phyloP scores from a whole-genome alignment of 2,329 filamentous ascomycete species.

The Phialophora chinensis region DNA sequence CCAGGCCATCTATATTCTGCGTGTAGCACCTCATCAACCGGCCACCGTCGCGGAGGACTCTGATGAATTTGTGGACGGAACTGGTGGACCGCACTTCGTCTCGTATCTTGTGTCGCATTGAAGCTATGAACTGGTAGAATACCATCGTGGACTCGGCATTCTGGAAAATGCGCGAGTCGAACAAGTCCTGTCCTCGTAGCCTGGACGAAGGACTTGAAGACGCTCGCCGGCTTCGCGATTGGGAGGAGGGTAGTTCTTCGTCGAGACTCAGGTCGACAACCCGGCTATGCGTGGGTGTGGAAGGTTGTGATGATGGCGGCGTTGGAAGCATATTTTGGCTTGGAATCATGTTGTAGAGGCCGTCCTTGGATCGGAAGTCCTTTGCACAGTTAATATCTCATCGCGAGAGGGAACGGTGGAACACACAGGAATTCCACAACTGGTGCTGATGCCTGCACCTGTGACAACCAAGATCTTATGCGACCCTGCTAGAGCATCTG shows the following conservation, averaged over 20 bases:
- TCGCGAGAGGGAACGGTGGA: slow-evolving; percentile 9
- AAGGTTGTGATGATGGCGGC: slow-evolving; percentile 31
- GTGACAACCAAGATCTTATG: slow-evolving; percentile 74
- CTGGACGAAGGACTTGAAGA: slow-evolving; percentile 46
- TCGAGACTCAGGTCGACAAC: slow-evolving; percentile 51
- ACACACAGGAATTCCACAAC: slow-evolving; percentile 74
- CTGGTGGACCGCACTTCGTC: slow-evolving; percentile 65
- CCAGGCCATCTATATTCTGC: slow-evolving; percentile 76
- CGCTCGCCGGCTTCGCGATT: slow-evolving; percentile 48
- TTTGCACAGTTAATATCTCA: slow-evolving; percentile 24
- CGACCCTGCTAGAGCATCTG: slow-evolving; percentile 67
- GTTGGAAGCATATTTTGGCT: slow-evolving; percentile 55
- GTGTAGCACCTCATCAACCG: slow-evolving; percentile 75
- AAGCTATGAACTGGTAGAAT: slow-evolving; percentile 75
- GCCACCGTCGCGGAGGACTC: slow-evolving; percentile 68
- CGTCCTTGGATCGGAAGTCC: slow-evolving; percentile 58
- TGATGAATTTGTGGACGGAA: slow-evolving; percentile 71
- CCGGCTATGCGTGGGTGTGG: slow-evolving; percentile 35
- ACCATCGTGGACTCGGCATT: slow-evolving; percentile 71
- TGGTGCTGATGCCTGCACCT: slow-evolving; percentile 76
- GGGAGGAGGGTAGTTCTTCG: slow-evolving; percentile 52
- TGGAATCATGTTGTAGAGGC: slow-evolving; percentile 73
- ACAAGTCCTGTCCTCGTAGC: slow-evolving; percentile 73
- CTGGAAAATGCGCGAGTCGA: slow-evolving; percentile 73
- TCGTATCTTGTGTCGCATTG: slow-evolving; percentile 67